Evolutionary conservation across 441 rosid genomes (phyloP).

Genomic region (Adansonia rubrostipa): DNA sequence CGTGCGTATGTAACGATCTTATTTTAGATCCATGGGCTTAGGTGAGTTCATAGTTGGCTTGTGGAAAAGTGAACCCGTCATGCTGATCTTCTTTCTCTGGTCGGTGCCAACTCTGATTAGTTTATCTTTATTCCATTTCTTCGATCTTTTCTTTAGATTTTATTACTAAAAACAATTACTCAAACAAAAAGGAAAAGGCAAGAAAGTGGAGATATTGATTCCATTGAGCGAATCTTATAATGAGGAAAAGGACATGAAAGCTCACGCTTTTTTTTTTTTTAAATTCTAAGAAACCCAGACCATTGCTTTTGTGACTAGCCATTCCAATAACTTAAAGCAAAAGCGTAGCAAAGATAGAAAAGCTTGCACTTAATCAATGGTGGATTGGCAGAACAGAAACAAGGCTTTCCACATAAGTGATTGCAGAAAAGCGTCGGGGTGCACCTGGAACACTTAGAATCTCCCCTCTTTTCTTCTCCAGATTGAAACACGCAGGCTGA

Average conservation of each 20-base stretch:
- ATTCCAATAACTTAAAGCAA: background rate
- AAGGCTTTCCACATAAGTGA: background rate
- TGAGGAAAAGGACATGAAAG: no score
- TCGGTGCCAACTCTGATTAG: background rate
- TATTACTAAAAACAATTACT: background rate
- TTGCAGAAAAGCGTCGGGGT: background rate
- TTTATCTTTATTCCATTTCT: background rate
- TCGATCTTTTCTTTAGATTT: background rate
- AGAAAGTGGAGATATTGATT: background rate
- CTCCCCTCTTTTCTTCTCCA: conserved; percentile 1
- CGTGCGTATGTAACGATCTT: no score
- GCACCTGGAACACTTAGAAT: background rate
- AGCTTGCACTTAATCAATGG: background rate
- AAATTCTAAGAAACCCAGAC: no score
- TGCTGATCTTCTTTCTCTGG: background rate
- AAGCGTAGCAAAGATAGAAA: background rate
- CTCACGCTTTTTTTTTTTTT: no score
- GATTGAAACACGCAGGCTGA: background rate
- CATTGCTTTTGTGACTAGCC: no score
- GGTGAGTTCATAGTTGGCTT: background rate
- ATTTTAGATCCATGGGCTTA: no score
- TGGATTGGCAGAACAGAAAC: background rate
- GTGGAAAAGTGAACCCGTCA: background rate
- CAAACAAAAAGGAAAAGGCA: background rate
- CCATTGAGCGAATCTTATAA: background rate